A percentile compares a stretch with the other conserved stretches of the same genome.
These are phyloP conservation scores for Candida easanensis DNA, from an alignment of 805 yeast species.

Conservation along the genomic window DNA sequence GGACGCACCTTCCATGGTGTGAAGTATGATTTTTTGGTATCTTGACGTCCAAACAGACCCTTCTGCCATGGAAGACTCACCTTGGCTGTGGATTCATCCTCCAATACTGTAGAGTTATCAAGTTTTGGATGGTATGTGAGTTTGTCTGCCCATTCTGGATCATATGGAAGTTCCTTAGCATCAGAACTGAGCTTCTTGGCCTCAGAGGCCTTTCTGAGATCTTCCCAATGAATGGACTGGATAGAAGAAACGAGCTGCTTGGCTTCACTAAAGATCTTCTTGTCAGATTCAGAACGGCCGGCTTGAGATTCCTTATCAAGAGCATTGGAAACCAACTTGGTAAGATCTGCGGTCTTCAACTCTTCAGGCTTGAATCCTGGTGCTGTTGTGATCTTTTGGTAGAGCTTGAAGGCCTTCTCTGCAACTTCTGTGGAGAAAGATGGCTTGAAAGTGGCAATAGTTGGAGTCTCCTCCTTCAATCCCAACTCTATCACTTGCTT, in stretches of 20 bases:
- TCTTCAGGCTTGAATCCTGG: conserved; percentile 16
- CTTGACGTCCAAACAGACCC: conserved; percentile 74
- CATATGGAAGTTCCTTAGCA: conserved; percentile 37
- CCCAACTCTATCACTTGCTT: conserved; percentile 18
- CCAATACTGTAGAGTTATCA: conserved; percentile 44
- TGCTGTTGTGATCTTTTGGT: conserved; percentile 15
- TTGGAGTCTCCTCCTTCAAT: conserved; percentile 14
- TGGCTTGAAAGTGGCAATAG: conserved; percentile 10
- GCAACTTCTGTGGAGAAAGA: conserved; percentile 20
- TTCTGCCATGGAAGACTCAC: conserved; percentile 80
- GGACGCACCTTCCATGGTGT: conserved; percentile 98
- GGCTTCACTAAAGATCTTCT: conserved; percentile 29
- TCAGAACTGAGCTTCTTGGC: conserved; percentile 24
- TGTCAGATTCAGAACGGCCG: conserved; percentile 28
- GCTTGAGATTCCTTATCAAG: conserved; percentile 18
- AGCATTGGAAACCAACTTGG: conserved; percentile 8
- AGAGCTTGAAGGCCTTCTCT: conserved; percentile 24
- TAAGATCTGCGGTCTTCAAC: conserved; percentile 15
- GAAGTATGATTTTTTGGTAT: conserved; percentile 77
- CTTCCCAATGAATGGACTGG: conserved; percentile 25
- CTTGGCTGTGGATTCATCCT: conserved; percentile 48
- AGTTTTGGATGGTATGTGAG: conserved; percentile 41
- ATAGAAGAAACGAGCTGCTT: conserved; percentile 24
- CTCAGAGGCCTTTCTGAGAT: conserved; percentile 31
- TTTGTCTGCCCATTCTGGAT: conserved; percentile 49